Evolutionary conservation across 169 alveolate genomes (phyloP).

Genomic region (Plasmodium berghei): DNA sequence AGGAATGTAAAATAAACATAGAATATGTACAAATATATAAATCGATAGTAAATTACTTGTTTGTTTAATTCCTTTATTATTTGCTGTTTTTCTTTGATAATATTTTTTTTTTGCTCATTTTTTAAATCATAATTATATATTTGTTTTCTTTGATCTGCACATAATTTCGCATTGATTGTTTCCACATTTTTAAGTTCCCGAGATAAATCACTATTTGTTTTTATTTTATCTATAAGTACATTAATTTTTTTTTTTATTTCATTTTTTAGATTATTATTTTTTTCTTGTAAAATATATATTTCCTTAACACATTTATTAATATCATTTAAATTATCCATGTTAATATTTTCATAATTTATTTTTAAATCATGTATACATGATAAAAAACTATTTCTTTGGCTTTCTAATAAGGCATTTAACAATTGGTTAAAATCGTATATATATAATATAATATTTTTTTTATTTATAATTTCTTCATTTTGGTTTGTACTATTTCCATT

Average conservation of each 20-base stretch:
- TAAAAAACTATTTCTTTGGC: conserved; percentile 48
- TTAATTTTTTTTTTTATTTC: conserved; percentile 42
- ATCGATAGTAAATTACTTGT: not conserved
- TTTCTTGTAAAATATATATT: conserved; percentile 24
- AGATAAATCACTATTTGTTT: conserved; percentile 12
- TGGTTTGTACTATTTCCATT: conserved; percentile 12
- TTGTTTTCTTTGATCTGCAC: conserved; percentile 28
- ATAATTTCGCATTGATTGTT: conserved; percentile 38
- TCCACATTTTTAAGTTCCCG: conserved; percentile 42
- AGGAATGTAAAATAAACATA: too few species aligned
- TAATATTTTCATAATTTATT: conserved; percentile 41
- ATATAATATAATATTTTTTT: conserved; percentile 52
- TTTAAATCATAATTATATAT: conserved; percentile 28
- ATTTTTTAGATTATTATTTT: conserved; percentile 37
- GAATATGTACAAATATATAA: too few species aligned
- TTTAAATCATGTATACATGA: conserved; percentile 42
- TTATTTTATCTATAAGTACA: conserved; percentile 9
- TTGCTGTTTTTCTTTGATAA: conserved; percentile 49
- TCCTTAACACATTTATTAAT: conserved; percentile 26
- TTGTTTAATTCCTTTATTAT: conserved; percentile 38
- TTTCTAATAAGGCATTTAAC: conserved; percentile 58
- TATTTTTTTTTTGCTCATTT: conserved; percentile 20
- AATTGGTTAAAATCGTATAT: conserved; percentile 63
- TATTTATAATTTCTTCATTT: conserved; percentile 33
- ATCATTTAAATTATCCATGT: conserved; percentile 32